Base-by-base conservation (phyloP, 2,329 filamentous ascomycete genomes). In the Chaetomiaceae sp. region DNA sequence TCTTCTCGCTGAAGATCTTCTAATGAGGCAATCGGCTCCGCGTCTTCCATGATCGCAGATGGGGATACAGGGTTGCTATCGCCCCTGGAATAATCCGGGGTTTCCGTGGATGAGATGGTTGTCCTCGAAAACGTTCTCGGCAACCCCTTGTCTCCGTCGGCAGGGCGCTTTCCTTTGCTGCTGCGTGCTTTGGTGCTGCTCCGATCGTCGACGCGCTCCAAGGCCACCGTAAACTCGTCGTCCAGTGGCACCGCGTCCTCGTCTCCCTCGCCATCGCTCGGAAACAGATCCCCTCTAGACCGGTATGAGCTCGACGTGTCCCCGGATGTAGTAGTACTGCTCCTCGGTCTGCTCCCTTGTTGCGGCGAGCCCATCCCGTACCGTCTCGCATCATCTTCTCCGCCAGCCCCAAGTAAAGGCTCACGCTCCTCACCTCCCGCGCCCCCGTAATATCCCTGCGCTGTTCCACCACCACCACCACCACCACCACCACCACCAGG, bases 241-340 rank as follows among this genome's bases (percentile, higher is more conserved):
- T 91, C 88, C 15, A 97, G 69, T 11, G 89, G 87, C n/a, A 95
- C 80, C 1, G 91, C 91, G 65, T 97, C 91, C 63, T 95, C 90
- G 53, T 94, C 88, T 43, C 90, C 88, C 59, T 84, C 80, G 38
- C 76, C 79, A 52, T 95, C 89, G 58, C 89, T 95, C 0, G 88
- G 88, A 56, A 96, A 93, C 11, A 97, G 71, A 66, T 97, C 91
- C 2, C 89, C 89, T 38, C 91, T 75, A 10, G 89, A 95, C 58
- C 90, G 85, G 53, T 86, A 81, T 6, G 90, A 95, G 62, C 91
- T 89, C 22, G 81, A 85, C 1, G 90, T 95, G 53, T 84, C 84
- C 33, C 84, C 84, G 11, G 88, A 95, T 4, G 80, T 84, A 12
- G 81, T 78, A 1, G 90, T 96, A 38, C 80, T 81, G 64, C 90